A percentile compares a stretch with the other conserved stretches of the same genome.
Conservation (phyloP, 2,329 filamentous ascomycete species). For the Trichoderma semiorbis region DNA sequence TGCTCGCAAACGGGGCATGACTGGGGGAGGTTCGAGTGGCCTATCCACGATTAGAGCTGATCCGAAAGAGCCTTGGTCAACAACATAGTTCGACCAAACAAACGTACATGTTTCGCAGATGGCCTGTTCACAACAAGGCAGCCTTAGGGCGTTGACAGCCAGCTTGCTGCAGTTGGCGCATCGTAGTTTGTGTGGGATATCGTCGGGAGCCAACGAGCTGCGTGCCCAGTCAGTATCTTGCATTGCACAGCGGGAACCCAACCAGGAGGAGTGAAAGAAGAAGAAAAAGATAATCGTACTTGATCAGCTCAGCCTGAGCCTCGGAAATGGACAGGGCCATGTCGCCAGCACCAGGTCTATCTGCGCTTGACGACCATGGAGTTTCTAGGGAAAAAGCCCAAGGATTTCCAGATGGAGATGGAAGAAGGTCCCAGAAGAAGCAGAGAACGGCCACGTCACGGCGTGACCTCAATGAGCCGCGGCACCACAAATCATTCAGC, state of each 20-base stretch:
- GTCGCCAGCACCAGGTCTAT: conserved; percentile 23
- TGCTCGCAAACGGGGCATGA: conserved; percentile 94
- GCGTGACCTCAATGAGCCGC: conserved; percentile 17
- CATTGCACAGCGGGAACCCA: background rate
- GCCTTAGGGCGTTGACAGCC: conserved; percentile 82
- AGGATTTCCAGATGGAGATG: background rate
- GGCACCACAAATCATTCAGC: conserved; percentile 18
- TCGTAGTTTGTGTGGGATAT: conserved; percentile 92
- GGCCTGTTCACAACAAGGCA: conserved; percentile 92
- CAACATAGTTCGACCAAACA: conserved; percentile 8
- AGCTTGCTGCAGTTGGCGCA: conserved; percentile 92
- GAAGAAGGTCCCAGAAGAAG: background rate
- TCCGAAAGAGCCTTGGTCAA: background rate
- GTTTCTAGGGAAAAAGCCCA: background rate
- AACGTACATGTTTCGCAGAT: conserved; percentile 83
- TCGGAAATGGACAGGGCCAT: conserved; percentile 42
- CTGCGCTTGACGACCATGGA: conserved; percentile 13
- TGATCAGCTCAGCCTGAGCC: conserved; percentile 57
- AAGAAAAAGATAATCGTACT: conserved; percentile 36
- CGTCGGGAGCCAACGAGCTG: conserved; percentile 74
- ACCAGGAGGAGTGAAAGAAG: background rate
- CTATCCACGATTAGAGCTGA: conserved; percentile 39
- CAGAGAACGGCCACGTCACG: conserved; percentile 16
- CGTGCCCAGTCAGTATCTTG: conserved; percentile 13
- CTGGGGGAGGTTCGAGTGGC: conserved; percentile 70